phyloP scores from a whole-genome alignment of 768 basidiomycete species.

The Tricholoma bakamatsutake region DNA sequence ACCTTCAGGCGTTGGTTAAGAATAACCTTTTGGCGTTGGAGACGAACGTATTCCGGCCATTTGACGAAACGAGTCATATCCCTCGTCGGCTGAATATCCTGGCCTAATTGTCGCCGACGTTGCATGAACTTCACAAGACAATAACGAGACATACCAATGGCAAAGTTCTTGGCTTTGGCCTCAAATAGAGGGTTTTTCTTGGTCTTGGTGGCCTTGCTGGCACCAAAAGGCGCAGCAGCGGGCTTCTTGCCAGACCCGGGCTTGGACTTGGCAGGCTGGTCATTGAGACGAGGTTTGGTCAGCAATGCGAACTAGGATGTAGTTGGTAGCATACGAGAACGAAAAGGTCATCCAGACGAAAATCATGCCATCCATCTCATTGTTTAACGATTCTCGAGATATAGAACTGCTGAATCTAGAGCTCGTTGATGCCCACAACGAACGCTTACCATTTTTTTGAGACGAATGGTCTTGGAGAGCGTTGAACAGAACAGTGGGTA shows the following conservation, averaged over 20 bases:
- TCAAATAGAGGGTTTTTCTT: slow-evolving; percentile 98
- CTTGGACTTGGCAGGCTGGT: slow-evolving; percentile 82
- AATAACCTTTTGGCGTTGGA: slow-evolving; percentile 98
- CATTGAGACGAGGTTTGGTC: slow-evolving; percentile 73
- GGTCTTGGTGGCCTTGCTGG: slow-evolving; percentile 64
- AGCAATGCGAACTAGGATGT: slow-evolving; percentile 29
- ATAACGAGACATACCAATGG: slow-evolving; percentile 76
- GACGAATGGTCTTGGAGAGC: slow-evolving; percentile 32
- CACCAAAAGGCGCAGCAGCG: slow-evolving; percentile 78
- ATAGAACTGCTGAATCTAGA: slow-evolving; percentile 32
- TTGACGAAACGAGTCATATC: slow-evolving; percentile 98
- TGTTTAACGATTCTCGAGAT: slow-evolving; percentile 18
- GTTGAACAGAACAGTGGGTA: too few relatives aligned
- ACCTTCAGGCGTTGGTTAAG: slow-evolving; percentile 97
- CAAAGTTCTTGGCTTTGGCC: slow-evolving; percentile 85
- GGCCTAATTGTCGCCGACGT: slow-evolving; percentile 45
- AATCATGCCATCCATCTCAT: slow-evolving; percentile 51
- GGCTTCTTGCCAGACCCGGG: slow-evolving; percentile 75
- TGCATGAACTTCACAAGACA: not conserved
- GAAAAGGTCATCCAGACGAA: too few relatives aligned
- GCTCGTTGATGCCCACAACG: slow-evolving; percentile 27
- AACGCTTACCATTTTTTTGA: slow-evolving; percentile 49
- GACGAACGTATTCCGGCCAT: slow-evolving; percentile 98
- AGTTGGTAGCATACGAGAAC: too few relatives aligned
- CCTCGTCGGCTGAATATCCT: slow-evolving; percentile 83